Conservation (phyloP, 2,329 filamentous ascomycete genomes). For the Trichoderma pleuroti region DNA sequence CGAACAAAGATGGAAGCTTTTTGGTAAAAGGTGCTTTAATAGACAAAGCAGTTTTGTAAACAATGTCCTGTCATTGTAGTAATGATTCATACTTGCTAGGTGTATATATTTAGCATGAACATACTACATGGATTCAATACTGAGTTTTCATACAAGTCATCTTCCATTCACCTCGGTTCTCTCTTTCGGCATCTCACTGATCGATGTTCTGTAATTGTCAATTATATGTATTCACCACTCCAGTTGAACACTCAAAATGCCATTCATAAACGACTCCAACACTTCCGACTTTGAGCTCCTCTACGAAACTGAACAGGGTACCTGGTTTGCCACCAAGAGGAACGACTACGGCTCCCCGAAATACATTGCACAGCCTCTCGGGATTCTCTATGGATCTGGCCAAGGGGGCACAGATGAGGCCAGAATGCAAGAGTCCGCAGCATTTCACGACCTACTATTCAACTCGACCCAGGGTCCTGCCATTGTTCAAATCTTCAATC, state of each 20-base stretch:
- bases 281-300: conserved; percentile 28
- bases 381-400: conserved; percentile 11
- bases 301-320: conserved; percentile 28
- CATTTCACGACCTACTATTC: conserved; percentile 30
- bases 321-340: conserved; percentile 32
- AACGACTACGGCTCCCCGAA: conserved; percentile 30
- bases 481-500: conserved; percentile 41
- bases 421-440: conserved; percentile 21
- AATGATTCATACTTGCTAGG: not conserved
- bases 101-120: not conserved
- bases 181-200: not conserved
- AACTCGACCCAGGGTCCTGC: conserved; percentile 29
- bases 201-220: not conserved
- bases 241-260: not conserved
- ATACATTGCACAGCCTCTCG: conserved; percentile 33
- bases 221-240: not conserved
- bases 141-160: not conserved
- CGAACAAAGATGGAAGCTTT: not conserved
- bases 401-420: not conserved
- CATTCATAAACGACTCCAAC: not conserved
- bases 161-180: not conserved
- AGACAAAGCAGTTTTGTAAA: not conserved
- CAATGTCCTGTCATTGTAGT: not conserved
- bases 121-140: not conserved
- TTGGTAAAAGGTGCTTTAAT: not conserved